These are phyloP conservation scores for Beauveria scarabaeidicola DNA, from an alignment of 2,329 filamentous ascomycete species.

Conservation along the genomic window DNA sequence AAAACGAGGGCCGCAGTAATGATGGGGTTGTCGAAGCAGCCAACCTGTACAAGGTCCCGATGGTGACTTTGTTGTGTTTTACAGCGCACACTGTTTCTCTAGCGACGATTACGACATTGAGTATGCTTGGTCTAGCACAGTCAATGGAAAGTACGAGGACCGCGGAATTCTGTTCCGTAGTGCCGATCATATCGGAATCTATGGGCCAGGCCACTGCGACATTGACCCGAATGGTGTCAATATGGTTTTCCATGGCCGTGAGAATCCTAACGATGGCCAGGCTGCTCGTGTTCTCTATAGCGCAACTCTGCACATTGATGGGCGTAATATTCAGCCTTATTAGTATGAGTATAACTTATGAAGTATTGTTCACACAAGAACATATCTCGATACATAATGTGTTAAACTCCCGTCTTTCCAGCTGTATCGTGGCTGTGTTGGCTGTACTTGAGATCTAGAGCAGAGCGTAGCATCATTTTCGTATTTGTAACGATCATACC, in stretches of 20 bases:
- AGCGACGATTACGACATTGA: constrained; percentile 10
- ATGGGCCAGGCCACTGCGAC: constrained; percentile 8
- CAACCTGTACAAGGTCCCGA: constrained; percentile 7
- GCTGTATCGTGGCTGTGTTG: too few relatives aligned
- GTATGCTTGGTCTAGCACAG: constrained; percentile 8
- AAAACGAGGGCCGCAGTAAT: constrained; percentile 7
- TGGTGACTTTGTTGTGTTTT: constrained; percentile 11
- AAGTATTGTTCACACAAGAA: background rate
- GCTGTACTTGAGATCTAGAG: too few relatives aligned
- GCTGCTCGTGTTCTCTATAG: constrained; percentile 6
- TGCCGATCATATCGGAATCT: constrained; percentile 3
- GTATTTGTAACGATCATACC: too few relatives aligned
- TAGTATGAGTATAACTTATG: background rate
- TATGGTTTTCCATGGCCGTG: constrained; percentile 12
- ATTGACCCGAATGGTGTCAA: constrained; percentile 11
- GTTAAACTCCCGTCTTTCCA: too few relatives aligned
- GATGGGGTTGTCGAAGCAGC: constrained; percentile 9
- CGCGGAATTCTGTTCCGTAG: constrained; percentile 3
- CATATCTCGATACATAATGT: too few relatives aligned
- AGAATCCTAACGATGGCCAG: background rate
- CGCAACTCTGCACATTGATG: constrained; percentile 3
- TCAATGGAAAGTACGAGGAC: constrained; percentile 7
- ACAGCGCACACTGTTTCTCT: constrained; percentile 11
- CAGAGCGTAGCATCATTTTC: too few relatives aligned
- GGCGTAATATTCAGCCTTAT: background rate